Conservation (phyloP, 2,329 filamentous ascomycete species). For the Thelonectria blattea region DNA sequence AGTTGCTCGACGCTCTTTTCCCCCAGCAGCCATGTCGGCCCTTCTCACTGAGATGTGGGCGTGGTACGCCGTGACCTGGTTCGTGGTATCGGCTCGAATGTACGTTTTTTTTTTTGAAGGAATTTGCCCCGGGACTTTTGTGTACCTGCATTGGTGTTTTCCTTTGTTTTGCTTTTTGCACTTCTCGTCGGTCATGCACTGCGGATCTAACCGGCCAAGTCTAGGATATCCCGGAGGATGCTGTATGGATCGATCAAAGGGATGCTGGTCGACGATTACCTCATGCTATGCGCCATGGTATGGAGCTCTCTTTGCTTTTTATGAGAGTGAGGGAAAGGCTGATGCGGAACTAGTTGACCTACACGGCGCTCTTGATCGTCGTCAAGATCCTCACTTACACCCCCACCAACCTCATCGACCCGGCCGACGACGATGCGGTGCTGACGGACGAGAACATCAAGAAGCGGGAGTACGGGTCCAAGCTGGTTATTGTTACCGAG, state of each 20-base stretch:
- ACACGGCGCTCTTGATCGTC: slow-evolving; percentile 31
- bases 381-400: slow-evolving; percentile 41
- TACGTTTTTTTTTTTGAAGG: slow-evolving; percentile 40
- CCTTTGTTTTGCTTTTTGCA: too few species aligned
- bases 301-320: slow-evolving; percentile 24
- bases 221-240: slow-evolving; percentile 45
- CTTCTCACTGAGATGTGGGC: slow-evolving; percentile 48
- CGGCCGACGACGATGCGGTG: slow-evolving; percentile 50
- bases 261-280: slow-evolving; percentile 59
- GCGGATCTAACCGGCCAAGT: slow-evolving; percentile 4
- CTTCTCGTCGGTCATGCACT: neutral
- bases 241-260: slow-evolving; percentile 51
- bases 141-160: too few species aligned
- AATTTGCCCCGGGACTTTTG: neutral
- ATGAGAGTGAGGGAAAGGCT: too few species aligned
- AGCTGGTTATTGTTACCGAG: slow-evolving; percentile 66
- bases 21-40: slow-evolving; percentile 30
- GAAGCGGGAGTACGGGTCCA: slow-evolving; percentile 58
- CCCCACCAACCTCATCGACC: slow-evolving; percentile 63
- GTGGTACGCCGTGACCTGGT: slow-evolving; percentile 48
- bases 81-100: slow-evolving; percentile 48
- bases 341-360: slow-evolving; percentile 3
- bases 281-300: slow-evolving; percentile 59
- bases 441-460: slow-evolving; percentile 53
- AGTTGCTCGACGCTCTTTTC: neutral